Evolutionary conservation across 2,329 filamentous ascomycete genomes (phyloP).

Genomic region (Diplocarpon rosae): DNA sequence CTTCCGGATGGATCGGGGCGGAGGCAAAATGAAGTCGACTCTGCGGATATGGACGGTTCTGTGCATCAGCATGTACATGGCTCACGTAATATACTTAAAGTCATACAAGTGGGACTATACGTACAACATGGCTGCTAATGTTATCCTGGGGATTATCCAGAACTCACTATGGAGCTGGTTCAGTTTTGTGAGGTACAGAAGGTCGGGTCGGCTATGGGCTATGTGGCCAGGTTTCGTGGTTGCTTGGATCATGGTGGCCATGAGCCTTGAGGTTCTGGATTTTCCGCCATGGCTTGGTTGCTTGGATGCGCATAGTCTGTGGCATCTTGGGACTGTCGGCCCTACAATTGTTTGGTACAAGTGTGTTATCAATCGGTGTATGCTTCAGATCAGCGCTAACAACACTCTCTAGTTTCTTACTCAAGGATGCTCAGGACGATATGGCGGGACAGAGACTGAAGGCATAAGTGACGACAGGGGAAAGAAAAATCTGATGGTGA

Average conservation of each 20-base stretch:
- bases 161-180: constrained; percentile 83
- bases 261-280: constrained; percentile 92
- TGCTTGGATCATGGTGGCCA: constrained; percentile 81
- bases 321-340: constrained; percentile 87
- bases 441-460: constrained; percentile 64
- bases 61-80: constrained; percentile 59
- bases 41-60: constrained; percentile 65
- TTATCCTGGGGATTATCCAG: constrained; percentile 66
- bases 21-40: constrained; percentile 31
- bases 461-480: constrained; percentile 33
- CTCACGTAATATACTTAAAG: constrained; percentile 75
- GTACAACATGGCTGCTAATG: constrained; percentile 96
- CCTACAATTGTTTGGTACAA: constrained; percentile 90
- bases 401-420: constrained; percentile 54
- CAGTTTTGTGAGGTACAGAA: constrained; percentile 61
- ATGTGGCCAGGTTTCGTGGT: constrained; percentile 86
- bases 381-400: constrained; percentile 4
- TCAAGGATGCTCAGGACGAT: constrained; percentile 78
- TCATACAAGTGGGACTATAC: constrained; percentile 87
- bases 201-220: constrained; percentile 65
- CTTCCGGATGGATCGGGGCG: constrained; percentile 62
- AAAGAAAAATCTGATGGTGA: background rate
- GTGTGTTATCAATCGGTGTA: constrained; percentile 41
- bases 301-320: constrained; percentile 88
- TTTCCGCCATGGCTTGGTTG: constrained; percentile 76